Evolutionary conservation across 371 early-diverging fungal species (phyloP).

Genomic region (Cladochytrium tenue): DNA sequence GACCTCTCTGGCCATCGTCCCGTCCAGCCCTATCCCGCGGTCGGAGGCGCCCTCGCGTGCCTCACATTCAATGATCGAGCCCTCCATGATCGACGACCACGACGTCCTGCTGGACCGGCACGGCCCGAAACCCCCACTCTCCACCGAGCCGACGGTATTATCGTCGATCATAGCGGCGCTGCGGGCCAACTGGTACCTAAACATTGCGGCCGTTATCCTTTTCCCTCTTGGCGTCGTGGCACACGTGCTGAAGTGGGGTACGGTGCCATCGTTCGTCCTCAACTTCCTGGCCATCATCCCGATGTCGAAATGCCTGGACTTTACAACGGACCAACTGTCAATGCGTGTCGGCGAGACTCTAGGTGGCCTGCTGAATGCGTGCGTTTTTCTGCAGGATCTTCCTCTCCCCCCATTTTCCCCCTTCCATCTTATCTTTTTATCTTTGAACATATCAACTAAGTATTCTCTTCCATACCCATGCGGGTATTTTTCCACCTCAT

Average conservation of each 20-base stretch:
- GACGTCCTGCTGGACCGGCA: too few relatives aligned
- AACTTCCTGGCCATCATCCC: conserved; percentile 92
- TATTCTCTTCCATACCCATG: too few relatives aligned
- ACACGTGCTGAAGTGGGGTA: conserved; percentile 58
- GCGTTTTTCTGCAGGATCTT: too few relatives aligned
- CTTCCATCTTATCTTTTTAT: too few relatives aligned
- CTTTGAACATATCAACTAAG: too few relatives aligned
- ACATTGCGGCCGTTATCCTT: conserved; percentile 60
- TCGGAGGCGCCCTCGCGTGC: too few relatives aligned
- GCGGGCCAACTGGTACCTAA: conserved; percentile 26
- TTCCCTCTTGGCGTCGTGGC: conserved; percentile 75
- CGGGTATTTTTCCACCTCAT: background rate
- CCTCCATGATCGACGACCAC: too few relatives aligned
- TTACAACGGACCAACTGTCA: conserved; percentile 69
- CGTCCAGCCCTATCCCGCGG: too few relatives aligned
- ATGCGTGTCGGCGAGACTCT: conserved; percentile 62
- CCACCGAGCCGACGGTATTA: background rate
- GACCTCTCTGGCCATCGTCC: too few relatives aligned
- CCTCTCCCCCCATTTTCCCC: too few relatives aligned
- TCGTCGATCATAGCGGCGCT: conserved; percentile 25
- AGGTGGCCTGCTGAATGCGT: conserved; percentile 57
- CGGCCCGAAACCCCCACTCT: too few relatives aligned
- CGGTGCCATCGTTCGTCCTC: conserved; percentile 54
- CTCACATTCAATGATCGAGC: too few relatives aligned
- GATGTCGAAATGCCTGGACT: conserved; percentile 73